Conservation (phyloP, 108 stramenopile genomes). For the Asterionellopsis glacialis region DNA sequence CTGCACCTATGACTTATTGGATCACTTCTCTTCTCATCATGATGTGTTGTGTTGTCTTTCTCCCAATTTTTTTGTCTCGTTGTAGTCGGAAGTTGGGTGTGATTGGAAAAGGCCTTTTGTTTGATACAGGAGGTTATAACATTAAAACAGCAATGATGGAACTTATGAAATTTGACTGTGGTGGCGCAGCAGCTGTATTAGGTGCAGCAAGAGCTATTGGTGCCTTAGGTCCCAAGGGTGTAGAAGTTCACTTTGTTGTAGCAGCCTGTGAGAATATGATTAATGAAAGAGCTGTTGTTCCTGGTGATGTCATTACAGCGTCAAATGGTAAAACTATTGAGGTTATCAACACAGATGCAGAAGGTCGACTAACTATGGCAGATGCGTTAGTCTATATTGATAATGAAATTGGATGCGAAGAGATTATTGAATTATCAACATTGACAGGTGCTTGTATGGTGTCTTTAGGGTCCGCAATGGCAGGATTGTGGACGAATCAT, state of each 20-base stretch:
- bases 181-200: constrained; percentile 68
- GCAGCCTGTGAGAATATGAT: constrained; percentile 68
- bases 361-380: constrained; percentile 66
- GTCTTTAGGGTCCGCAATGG: constrained; percentile 24
- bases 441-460: constrained; percentile 46
- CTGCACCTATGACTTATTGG: no score
- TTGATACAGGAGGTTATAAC: constrained; percentile 75
- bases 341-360: constrained; percentile 71
- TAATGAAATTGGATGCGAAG: constrained; percentile 33
- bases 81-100: constrained; percentile 34
- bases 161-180: constrained; percentile 86
- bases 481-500: constrained; percentile 35
- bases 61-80: no score
- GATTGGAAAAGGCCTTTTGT: constrained; percentile 65
- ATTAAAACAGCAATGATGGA: constrained; percentile 79
- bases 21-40: no score
- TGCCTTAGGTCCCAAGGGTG: constrained; percentile 9
- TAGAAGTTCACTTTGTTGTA: constrained; percentile 42
- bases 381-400: constrained; percentile 73
- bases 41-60: no score
- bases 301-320: constrained; percentile 62
- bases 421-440: constrained; percentile 53
- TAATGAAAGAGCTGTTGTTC: constrained; percentile 47
- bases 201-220: constrained; percentile 45
- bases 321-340: constrained; percentile 74